Evolutionary conservation across 176 grass and related monocot genomes (phyloP).

Genomic region (Paspalum notatum): DNA sequence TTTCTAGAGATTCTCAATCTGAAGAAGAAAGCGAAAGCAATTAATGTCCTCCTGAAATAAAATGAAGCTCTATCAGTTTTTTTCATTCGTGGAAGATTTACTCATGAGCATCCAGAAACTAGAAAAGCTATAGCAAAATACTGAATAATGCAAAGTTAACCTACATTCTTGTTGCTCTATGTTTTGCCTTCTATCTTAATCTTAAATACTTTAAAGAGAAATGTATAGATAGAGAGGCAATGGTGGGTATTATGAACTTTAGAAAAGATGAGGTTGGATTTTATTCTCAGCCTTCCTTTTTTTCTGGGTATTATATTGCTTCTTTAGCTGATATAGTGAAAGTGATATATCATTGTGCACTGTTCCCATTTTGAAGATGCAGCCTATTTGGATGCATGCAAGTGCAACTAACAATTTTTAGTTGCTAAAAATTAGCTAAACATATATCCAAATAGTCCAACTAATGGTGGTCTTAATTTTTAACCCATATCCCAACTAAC

Average conservation of each 20-base stretch:
- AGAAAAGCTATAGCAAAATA: background rate
- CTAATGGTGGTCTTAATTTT: no score
- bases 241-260: background rate
- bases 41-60: background rate
- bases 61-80: background rate
- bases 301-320: no score
- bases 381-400: no score
- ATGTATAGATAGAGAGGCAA: background rate
- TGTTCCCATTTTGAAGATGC: background rate
- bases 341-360: background rate
- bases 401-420: no score
- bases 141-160: constrained; percentile 3
- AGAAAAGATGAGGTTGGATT: background rate
- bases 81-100: background rate
- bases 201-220: background rate
- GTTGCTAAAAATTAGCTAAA: no score
- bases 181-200: background rate
- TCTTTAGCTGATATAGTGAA: background rate
- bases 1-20: no score
- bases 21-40: background rate
- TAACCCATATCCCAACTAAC: no score
- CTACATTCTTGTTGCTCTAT: background rate
- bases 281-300: background rate
- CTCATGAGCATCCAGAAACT: background rate
- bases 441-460: no score